phyloP scores from a whole-genome alignment of 257 asterid species.

The Nicotiana noctiflora region DNA sequence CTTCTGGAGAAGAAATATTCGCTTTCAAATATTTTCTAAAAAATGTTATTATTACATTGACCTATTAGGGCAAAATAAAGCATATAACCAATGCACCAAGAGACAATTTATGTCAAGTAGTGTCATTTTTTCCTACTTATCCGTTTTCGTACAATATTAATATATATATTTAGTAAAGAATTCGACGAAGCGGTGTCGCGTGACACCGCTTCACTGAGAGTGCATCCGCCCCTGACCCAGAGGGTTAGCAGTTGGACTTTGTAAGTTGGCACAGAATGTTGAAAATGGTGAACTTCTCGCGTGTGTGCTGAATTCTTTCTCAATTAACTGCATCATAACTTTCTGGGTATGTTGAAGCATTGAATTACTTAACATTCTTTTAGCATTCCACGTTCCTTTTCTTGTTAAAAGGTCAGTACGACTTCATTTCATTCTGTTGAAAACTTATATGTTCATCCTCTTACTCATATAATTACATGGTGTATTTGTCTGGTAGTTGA shows the following conservation, averaged over 20 bases:
- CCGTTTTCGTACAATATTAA: too few species aligned
- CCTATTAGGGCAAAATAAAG: too few species aligned
- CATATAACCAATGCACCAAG: too few species aligned
- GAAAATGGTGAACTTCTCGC: background rate
- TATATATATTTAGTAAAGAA: too few species aligned
- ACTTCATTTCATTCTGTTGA: constrained; percentile 1
- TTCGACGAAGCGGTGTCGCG: too few species aligned
- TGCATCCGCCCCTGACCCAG: too few species aligned
- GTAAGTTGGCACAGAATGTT: background rate
- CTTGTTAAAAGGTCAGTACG: background rate
- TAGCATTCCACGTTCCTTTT: background rate
- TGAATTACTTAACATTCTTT: background rate
- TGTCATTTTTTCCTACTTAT: too few species aligned
- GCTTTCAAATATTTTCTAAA: too few species aligned
- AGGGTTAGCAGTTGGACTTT: background rate
- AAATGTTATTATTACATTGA: too few species aligned
- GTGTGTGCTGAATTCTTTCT: background rate
- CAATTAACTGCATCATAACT: background rate
- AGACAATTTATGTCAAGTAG: too few species aligned
- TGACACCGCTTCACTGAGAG: too few species aligned
- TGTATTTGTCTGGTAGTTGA: background rate
- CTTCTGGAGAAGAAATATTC: too few species aligned
- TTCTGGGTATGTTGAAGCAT: background rate
- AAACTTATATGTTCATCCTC: background rate
- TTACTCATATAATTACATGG: background rate